Evolutionary conservation across 2,329 filamentous ascomycete species (phyloP).

Genomic region (Aspergillus novofumigatus): DNA sequence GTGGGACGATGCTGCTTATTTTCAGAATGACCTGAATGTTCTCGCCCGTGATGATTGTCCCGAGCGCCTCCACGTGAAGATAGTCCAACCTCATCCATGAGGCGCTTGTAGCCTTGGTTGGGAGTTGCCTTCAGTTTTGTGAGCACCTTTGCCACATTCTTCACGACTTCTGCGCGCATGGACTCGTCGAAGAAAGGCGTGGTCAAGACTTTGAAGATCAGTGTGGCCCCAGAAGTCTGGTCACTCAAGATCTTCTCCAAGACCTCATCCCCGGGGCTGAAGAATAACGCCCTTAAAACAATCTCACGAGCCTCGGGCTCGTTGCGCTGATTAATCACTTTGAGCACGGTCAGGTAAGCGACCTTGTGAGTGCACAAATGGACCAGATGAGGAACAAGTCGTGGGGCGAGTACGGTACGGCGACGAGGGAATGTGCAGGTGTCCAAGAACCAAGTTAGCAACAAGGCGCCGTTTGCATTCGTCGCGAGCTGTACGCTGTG

Average conservation of each 20-base stretch:
- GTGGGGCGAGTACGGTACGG: conserved; percentile 84
- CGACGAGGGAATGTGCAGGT: conserved; percentile 94
- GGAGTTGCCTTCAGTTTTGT: conserved; percentile 88
- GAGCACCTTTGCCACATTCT: conserved; percentile 86
- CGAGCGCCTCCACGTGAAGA: conserved; percentile 50
- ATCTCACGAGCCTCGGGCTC: conserved; percentile 88
- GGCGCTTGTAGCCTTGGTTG: conserved; percentile 91
- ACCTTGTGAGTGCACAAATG: conserved; percentile 98
- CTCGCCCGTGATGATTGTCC: conserved; percentile 39
- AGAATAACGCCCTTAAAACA: conserved; percentile 87
- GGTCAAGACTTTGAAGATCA: conserved; percentile 98
- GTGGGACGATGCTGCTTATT: conserved; percentile 42
- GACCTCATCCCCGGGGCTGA: conserved; percentile 78
- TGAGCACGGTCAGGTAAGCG: conserved; percentile 91
- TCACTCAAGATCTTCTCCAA: conserved; percentile 88
- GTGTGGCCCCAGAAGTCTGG: conserved; percentile 83
- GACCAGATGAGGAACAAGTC: conserved; percentile 86
- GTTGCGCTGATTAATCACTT: conserved; percentile 96
- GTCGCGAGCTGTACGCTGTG: conserved; percentile 95
- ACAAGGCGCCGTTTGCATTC: conserved; percentile 88
- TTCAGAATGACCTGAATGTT: conserved; percentile 33
- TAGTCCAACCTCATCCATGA: conserved; percentile 97
- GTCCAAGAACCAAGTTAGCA: conserved; percentile 96
- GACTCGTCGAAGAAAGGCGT: conserved; percentile 95
- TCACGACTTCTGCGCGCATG: conserved; percentile 80